Evolutionary conservation across 176 grass and related monocot species (phyloP).

Genomic region (Juncus effusus): DNA sequence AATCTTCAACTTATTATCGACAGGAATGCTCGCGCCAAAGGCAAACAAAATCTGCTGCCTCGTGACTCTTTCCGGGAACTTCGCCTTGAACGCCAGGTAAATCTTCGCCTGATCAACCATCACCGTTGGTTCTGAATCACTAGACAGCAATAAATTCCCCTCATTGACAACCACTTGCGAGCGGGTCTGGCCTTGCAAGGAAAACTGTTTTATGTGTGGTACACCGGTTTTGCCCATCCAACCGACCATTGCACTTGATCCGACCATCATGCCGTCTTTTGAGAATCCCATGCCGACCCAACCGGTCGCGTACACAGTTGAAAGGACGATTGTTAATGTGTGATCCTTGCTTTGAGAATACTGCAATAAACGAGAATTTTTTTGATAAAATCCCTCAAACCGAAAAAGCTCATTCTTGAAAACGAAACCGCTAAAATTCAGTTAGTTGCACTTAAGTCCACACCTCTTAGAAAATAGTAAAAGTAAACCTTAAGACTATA

Average conservation of each 20-base stretch:
- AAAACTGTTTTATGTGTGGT: conserved; percentile 57
- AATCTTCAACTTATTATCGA: conserved; percentile 47
- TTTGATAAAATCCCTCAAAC: too few relatives aligned
- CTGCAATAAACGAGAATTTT: conserved; percentile 37
- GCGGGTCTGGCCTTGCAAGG: conserved; percentile 39
- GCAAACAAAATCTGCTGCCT: conserved; percentile 75
- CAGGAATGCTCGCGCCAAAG: conserved; percentile 47
- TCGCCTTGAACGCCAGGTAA: conserved; percentile 69
- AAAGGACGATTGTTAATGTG: conserved; percentile 70
- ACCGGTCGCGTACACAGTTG: conserved; percentile 67
- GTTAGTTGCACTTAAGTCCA: too few relatives aligned
- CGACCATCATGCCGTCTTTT: conserved; percentile 71
- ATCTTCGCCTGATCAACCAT: conserved; percentile 79
- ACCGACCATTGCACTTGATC: conserved; percentile 90
- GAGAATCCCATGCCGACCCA: conserved; percentile 98
- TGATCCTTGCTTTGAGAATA: conserved; percentile 71
- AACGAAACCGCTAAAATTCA: too few relatives aligned
- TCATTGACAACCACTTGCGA: conserved; percentile 52
- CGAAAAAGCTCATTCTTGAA: too few relatives aligned
- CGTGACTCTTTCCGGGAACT: conserved; percentile 45
- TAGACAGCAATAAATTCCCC: conserved; percentile 59
- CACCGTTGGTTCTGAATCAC: conserved; percentile 47
- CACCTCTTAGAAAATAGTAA: too few relatives aligned
- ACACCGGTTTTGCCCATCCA: conserved; percentile 74
- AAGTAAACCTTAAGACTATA: too few relatives aligned